A percentile compares a stretch with the other conserved stretches of the same genome.
phyloP scores from a whole-genome alignment of 179 eudicot species.

The Heliamphora pulchella region DNA sequence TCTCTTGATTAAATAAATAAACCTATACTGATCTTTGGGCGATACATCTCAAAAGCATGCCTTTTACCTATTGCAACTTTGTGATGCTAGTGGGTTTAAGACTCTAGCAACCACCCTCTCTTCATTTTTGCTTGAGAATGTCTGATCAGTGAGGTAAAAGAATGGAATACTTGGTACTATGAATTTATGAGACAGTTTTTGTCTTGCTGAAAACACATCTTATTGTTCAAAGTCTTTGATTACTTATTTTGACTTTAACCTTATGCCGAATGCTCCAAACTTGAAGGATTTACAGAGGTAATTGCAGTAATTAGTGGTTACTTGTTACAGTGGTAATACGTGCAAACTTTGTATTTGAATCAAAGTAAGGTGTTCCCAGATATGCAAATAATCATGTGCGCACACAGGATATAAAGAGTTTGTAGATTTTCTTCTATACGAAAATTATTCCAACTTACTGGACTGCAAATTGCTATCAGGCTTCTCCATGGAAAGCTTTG shows the following conservation, averaged over 20 bases:
- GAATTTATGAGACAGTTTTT: not conserved
- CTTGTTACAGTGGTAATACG: not conserved
- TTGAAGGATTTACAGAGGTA: not conserved
- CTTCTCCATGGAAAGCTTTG: slow-evolving; percentile 62
- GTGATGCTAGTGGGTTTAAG: not conserved
- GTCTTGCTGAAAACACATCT: not conserved
- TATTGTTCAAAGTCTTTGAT: not conserved
- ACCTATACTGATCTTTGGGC: not conserved
- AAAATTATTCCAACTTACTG: not conserved
- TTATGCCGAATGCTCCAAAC: not conserved
- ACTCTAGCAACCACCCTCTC: not conserved
- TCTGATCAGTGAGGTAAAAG: not conserved
- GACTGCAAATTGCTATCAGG: slow-evolving; percentile 30
- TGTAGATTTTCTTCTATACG: not conserved
- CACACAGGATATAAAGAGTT: not conserved
- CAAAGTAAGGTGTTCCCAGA: not conserved
- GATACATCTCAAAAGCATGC: not conserved
- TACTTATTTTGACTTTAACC: not conserved
- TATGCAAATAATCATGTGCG: not conserved
- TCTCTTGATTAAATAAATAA: not conserved
- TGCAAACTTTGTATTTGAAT: not conserved
- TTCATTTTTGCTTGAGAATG: not conserved
- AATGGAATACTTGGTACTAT: not conserved
- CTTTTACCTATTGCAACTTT: not conserved
- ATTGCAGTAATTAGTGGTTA: not conserved